These are phyloP conservation scores for Colletotrichum brevisporum DNA, from an alignment of 2,329 filamentous ascomycete genomes.

Conservation along the genomic window DNA sequence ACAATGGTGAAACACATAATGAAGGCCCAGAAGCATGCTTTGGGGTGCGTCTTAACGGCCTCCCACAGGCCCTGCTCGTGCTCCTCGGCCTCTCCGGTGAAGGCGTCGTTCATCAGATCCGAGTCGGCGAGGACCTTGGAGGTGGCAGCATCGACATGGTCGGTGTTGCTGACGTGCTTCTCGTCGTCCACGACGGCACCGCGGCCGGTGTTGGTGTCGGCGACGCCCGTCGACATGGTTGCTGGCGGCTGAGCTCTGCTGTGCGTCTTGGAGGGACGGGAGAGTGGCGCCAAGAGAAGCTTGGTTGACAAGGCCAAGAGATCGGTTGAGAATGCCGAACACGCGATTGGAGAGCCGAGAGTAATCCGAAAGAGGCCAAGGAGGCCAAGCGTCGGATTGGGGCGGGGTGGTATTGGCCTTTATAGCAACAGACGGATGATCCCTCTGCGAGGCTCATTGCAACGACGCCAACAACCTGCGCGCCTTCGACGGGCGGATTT, in stretches of 20 bases:
- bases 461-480: background rate
- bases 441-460: background rate
- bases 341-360: background rate
- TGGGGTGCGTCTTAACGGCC: constrained; percentile 56
- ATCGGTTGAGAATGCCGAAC: background rate
- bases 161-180: constrained; percentile 30
- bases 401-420: background rate
- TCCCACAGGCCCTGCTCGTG: constrained; percentile 56
- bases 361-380: background rate
- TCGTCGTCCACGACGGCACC: constrained; percentile 20
- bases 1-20: constrained; percentile 66
- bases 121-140: constrained; percentile 52
- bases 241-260: background rate
- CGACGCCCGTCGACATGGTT: constrained; percentile 40
- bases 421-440: background rate
- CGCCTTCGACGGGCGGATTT: background rate
- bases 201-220: constrained; percentile 32
- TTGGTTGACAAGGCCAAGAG: constrained; percentile 1
- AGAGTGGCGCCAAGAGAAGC: background rate
- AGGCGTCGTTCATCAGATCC: constrained; percentile 57
- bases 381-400: background rate
- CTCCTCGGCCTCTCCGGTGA: constrained; percentile 59
- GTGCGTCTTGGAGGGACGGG: background rate
- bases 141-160: constrained; percentile 48
- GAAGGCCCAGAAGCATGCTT: constrained; percentile 63